Evolutionary conservation across 768 basidiomycete species (phyloP), one percentile per base, ranked within the genome.

Genomic region (Calvatia gigantea): DNA sequence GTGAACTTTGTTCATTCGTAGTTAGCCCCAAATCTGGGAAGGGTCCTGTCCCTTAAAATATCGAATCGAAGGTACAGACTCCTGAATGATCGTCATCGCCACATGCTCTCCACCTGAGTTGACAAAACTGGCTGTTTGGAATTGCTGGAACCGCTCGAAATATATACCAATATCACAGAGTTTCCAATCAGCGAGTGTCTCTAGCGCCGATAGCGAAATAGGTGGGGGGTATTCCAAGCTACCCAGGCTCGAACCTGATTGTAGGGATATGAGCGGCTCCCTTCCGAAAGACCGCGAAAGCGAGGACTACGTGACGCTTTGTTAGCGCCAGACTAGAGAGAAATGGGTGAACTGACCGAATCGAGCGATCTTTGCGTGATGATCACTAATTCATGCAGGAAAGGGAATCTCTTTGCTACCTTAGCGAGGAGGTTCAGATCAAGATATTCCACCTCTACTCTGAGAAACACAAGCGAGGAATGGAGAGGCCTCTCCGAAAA

Each of bases 81-180:
- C 19, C 12, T 14, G 31, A 31, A 33, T 12, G 11, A 17, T 17
- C 19, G 4, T 8, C 46, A 48, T 48, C 11, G 17, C 31, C 19
- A 32, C 31, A 1, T 48, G 27, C n/a, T 48, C 32, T 15, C 21
- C 29, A 2, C 17, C 8, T 25, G 43, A 29, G 25, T 23, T 27
- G 1, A 7, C 51, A 41, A 52, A 39, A 35, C 43, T 21, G 12
- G 39, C 14, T 6, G 33, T 23, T 35, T 46, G 61, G 25, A 51
- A 51, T n/a, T 42, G 8, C 6, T 42, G 41, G 19, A 42, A 21
- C 3, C 52, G 25, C 31, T 39, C 44, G 27, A 51, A 25, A 38
- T 52, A 59, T 31, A 60, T 37, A 25, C 33, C 28, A 44, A 58
- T 27, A 12, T 55, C 47, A 33, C 29, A 51, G 15, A 59, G 58